Base-by-base conservation (phyloP, 1,284 basidiomycete species). In the Trichosporon sp. region DNA sequence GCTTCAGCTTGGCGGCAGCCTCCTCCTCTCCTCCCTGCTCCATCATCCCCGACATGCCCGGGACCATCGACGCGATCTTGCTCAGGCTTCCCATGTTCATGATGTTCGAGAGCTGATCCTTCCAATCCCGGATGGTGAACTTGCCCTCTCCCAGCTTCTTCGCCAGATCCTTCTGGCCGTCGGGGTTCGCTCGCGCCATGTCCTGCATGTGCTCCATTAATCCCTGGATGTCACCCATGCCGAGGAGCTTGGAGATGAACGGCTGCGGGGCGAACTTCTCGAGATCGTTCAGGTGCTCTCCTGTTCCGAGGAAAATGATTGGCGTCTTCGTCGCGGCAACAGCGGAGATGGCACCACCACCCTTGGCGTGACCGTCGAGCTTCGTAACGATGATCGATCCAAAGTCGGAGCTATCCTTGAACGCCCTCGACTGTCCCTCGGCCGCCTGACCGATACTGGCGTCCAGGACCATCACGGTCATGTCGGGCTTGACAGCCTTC, bases 371-470 rank as follows among this genome's bases (percentile, higher is more conserved):
- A 6, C 97, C 97, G 77, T 99, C 97, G 88, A 99, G 94, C 85
- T 99, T 99, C 25, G 97, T 99, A 21, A 99, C 96, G 74, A 99
- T 97, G 76, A 99, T 99, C 0, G 96, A 95, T 75, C 96, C 97
- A 82, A 98, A 99, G 79, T 97, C 90, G 15, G 95, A 92, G 73
- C 92, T 95, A 72, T 98, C 95, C 84, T 99, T 99, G 88, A 99
- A 99, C 1, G 97, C 97, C 47, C 89, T 88, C 80, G 91, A 92
- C 80, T 99, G 97, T 3, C 92, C 91, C 81, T 99, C 97, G 25
- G 96, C 96, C 6, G 97, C 96, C 86, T 99, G 96, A 80, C 96
- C 95, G 90, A 81, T 73, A 68, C 77, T 76, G 64, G 93, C 93
- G 82, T 95, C 93, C 64, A 96, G 86, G 65, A 96, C 86, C 79